Conservation (phyloP, 371 early-diverging fungal genomes). For the Mortierella sp. region DNA sequence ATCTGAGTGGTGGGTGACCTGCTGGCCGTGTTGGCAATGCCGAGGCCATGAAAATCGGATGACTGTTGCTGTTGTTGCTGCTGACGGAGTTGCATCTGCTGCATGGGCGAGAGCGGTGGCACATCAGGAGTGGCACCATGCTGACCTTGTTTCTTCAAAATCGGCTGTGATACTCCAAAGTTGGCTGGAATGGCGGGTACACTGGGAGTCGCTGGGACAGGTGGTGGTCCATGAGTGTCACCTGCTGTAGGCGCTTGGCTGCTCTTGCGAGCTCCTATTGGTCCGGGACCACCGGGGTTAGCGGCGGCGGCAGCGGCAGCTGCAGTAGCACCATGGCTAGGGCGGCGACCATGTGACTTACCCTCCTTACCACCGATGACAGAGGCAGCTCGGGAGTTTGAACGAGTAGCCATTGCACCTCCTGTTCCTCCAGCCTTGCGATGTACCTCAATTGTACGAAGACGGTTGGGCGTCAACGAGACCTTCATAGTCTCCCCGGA, state of each 20-base stretch:
- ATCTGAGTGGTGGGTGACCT: constrained; percentile 10
- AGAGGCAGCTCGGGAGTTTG: constrained; percentile 50
- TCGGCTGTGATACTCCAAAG: constrained; percentile 31
- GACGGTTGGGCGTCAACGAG: constrained; percentile 72
- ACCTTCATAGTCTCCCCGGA: constrained; percentile 73
- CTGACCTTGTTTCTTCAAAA: constrained; percentile 29
- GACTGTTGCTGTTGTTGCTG: constrained; percentile 24
- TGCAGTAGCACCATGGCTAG: constrained; percentile 32
- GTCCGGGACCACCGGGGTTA: background rate
- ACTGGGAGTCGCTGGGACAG: constrained; percentile 21
- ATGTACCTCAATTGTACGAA: constrained; percentile 70
- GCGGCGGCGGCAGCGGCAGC: background rate
- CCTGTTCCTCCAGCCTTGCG: constrained; percentile 32
- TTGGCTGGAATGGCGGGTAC: constrained; percentile 42
- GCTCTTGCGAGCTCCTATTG: constrained; percentile 27
- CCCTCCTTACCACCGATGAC: constrained; percentile 41
- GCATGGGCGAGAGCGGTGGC: constrained; percentile 28
- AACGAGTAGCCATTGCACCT: constrained; percentile 31
- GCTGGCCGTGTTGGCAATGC: constrained; percentile 18
- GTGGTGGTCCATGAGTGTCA: constrained; percentile 5
- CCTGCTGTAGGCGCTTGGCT: constrained; percentile 11
- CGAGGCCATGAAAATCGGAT: constrained; percentile 26
- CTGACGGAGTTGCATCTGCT: constrained; percentile 8
- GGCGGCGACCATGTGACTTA: constrained; percentile 42
- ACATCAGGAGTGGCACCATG: background rate